Percentiles rank a stretch among this genome's conserved stretches.
phyloP scores from a whole-genome alignment of 495 filamentous ascomycete species.

The Aspergillus nidulans region DNA sequence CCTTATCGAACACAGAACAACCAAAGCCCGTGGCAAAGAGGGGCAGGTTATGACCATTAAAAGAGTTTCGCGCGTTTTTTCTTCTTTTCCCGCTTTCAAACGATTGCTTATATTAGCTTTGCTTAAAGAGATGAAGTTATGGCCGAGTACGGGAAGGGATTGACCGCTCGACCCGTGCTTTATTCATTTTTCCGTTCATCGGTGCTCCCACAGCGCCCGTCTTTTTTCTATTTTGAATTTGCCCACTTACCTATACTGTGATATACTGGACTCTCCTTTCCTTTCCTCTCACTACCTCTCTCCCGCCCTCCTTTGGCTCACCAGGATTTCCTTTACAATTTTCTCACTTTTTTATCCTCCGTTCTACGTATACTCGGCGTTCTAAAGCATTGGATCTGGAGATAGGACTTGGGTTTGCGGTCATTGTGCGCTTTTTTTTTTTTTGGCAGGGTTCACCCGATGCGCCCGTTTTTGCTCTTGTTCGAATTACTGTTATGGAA shows the following conservation, averaged over 20 bases:
- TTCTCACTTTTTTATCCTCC: conserved; percentile 26
- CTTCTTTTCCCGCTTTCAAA: conserved; percentile 3
- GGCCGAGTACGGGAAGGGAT: conserved; percentile 36
- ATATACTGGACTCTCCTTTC: conserved; percentile 22
- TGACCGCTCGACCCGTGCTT: conserved; percentile 26
- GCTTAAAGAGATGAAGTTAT: conserved; percentile 40
- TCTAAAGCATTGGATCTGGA: conserved; percentile 37
- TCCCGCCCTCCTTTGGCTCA: not conserved
- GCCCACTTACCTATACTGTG: conserved; percentile 17
- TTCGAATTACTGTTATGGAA: conserved; percentile 18
- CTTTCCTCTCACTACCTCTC: conserved; percentile 17
- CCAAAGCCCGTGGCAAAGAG: conserved; percentile 62
- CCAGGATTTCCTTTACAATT: conserved; percentile 18
- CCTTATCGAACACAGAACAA: conserved; percentile 51
- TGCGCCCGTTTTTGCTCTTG: conserved; percentile 11
- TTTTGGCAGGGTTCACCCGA: conserved; percentile 15
- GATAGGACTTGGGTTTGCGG: conserved; percentile 28
- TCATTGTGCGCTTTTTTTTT: conserved; percentile 16
- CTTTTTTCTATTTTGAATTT: conserved; percentile 12
- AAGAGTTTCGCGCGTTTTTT: conserved; percentile 8
- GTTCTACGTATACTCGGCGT: conserved; percentile 24
- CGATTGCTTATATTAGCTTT: conserved; percentile 26
- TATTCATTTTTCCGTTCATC: conserved; percentile 17
- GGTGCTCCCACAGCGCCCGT: conserved; percentile 7
- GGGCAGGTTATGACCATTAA: conserved; percentile 62